Conservation (phyloP, 352 stramenopile genomes). For the Phytophthora podocarpi region DNA sequence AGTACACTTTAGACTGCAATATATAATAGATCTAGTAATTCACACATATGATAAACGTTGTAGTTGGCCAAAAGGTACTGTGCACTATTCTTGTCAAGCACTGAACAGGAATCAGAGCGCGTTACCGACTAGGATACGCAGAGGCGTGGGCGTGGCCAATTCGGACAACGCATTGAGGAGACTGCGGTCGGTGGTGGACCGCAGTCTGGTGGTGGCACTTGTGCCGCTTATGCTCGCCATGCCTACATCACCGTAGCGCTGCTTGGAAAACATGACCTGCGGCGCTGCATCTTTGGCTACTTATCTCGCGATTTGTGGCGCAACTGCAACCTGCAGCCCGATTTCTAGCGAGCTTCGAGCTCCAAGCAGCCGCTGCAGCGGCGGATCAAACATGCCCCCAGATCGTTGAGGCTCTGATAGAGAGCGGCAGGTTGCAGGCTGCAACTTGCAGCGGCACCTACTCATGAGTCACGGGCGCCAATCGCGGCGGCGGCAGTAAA, state of each 20-base stretch:
- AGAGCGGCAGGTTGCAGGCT: too few species aligned
- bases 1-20: too few species aligned
- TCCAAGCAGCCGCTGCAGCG: constrained; percentile 14
- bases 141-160: too few species aligned
- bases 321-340: constrained; percentile 26
- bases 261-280: constrained; percentile 21
- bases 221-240: not conserved
- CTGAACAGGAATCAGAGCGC: too few species aligned
- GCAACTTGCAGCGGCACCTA: not conserved
- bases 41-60: too few species aligned
- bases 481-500: constrained; percentile 12
- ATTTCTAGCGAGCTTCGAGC: constrained; percentile 16
- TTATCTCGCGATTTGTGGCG: constrained; percentile 28
- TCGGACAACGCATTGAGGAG: constrained; percentile 16
- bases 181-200: not conserved
- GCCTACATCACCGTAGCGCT: not conserved
- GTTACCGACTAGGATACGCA: too few species aligned
- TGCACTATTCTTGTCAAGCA: too few species aligned
- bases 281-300: constrained; percentile 31
- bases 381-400: too few species aligned
- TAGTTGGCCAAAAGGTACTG: too few species aligned
- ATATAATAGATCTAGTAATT: too few species aligned
- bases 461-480: constrained; percentile 6
- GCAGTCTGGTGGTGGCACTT: not conserved
- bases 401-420: constrained; percentile 17